Conservation (phyloP, 306 rosid genomes). For the Gynostemma pentaphyllum region DNA sequence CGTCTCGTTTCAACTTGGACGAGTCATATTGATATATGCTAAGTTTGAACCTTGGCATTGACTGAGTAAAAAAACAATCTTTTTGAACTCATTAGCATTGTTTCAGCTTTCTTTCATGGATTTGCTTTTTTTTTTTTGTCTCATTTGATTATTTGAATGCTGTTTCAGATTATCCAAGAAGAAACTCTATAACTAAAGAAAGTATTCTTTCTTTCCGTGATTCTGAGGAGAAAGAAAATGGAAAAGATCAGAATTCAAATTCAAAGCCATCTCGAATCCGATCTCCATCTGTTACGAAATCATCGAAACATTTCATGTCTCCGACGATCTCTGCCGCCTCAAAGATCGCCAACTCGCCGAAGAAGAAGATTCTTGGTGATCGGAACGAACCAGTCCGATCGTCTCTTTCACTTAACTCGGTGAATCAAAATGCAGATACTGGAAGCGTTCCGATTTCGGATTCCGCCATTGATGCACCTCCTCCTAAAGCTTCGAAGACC, state of each 20-base stretch:
- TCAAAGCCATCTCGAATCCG: slow-evolving; percentile 29
- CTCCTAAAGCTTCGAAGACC: slow-evolving; percentile 18
- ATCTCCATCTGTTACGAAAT: slow-evolving; percentile 46
- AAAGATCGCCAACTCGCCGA: slow-evolving; percentile 54
- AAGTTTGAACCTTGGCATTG: too few species aligned
- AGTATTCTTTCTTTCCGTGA: slow-evolving; percentile 19
- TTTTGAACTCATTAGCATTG: too few species aligned
- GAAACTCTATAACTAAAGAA: slow-evolving; percentile 34
- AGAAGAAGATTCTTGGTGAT: slow-evolving; percentile 55
- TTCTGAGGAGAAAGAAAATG: slow-evolving; percentile 67
- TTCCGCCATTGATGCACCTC: slow-evolving; percentile 3
- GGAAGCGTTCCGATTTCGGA: slow-evolving; percentile 11
- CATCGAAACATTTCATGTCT: slow-evolving; percentile 71
- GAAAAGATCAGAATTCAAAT: slow-evolving; percentile 33
- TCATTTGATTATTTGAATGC: background rate
- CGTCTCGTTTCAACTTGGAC: too few species aligned
- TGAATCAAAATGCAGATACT: slow-evolving; percentile 24
- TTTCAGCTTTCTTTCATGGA: too few species aligned
- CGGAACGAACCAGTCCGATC: slow-evolving; percentile 44
- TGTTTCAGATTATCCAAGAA: slow-evolving; percentile 35
- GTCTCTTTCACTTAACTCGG: slow-evolving; percentile 28
- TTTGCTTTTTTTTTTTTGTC: background rate
- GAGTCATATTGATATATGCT: too few species aligned
- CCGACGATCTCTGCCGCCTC: slow-evolving; percentile 80
- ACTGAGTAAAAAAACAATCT: too few species aligned